Percentiles rank a stretch among this genome's conserved stretches.
These are phyloP conservation scores for Alternaria burnsii DNA, from an alignment of 2,329 filamentous ascomycete genomes.

Conservation along the genomic window DNA sequence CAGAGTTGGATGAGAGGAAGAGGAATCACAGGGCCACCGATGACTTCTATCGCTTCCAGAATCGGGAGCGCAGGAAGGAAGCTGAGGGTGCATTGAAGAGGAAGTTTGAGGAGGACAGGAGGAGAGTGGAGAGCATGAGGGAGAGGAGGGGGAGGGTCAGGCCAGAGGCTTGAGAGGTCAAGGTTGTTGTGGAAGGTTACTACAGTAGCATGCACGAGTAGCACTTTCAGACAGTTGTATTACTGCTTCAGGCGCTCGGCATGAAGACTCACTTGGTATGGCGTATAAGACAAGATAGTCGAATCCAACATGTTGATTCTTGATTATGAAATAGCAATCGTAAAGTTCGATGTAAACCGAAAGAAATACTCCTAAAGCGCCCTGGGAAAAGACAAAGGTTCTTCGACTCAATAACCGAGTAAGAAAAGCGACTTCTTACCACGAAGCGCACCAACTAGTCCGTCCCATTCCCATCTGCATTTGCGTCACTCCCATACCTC, in stretches of 20 bases:
- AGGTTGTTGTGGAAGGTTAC: too few species aligned
- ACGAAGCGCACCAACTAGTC: background rate
- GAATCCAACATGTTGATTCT: background rate
- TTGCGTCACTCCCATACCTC: background rate
- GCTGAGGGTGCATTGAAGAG: constrained; percentile 73
- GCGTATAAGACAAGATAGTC: background rate
- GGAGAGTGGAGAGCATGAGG: constrained; percentile 75
- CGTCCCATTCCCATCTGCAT: background rate
- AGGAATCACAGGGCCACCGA: constrained; percentile 65
- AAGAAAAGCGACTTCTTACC: background rate
- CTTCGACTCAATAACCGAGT: background rate
- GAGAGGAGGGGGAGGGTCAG: constrained; percentile 61
- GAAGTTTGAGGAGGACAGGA: constrained; percentile 79
- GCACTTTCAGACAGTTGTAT: background rate
- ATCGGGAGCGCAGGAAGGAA: constrained; percentile 79
- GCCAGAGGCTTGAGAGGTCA: constrained; percentile 32
- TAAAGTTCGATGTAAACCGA: background rate
- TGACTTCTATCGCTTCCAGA: constrained; percentile 87
- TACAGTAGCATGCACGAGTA: too few species aligned
- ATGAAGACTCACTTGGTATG: background rate
- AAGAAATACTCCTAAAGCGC: background rate
- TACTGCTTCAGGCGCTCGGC: background rate
- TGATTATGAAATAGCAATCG: background rate
- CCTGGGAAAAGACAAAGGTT: background rate
- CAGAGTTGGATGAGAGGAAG: constrained; percentile 61